Conservation (phyloP, 129 eudicot genomes). For the Escallonia rubra region DNA sequence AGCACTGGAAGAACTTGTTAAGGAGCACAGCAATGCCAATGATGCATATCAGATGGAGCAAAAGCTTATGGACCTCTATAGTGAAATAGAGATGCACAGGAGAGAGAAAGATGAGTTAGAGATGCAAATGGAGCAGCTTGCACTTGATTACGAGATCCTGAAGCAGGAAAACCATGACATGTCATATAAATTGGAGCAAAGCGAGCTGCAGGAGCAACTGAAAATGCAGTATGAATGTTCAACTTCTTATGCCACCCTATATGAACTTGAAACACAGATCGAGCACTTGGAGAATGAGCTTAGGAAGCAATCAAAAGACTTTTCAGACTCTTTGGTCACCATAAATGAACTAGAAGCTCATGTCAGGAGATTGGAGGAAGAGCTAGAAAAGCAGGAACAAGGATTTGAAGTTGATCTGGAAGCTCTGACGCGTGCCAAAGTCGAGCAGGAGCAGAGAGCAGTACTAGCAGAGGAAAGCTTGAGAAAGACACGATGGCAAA, state of each 20-base stretch:
- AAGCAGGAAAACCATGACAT: slow-evolving; percentile 89
- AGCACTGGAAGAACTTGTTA: slow-evolving; percentile 73
- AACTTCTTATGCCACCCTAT: slow-evolving; percentile 36
- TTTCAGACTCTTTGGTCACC: slow-evolving; percentile 28
- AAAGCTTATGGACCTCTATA: slow-evolving; percentile 65
- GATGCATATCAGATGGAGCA: slow-evolving; percentile 64
- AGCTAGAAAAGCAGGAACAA: slow-evolving; percentile 57
- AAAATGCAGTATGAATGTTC: slow-evolving; percentile 90
- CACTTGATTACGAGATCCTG: slow-evolving; percentile 86
- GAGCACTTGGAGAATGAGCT: slow-evolving; percentile 44
- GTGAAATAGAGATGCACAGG: slow-evolving; percentile 70
- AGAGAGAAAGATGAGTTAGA: slow-evolving; percentile 88
- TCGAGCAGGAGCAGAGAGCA: slow-evolving; percentile 84
- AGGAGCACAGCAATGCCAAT: slow-evolving; percentile 59
- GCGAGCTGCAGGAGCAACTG: slow-evolving; percentile 73
- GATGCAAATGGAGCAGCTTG: slow-evolving; percentile 94
- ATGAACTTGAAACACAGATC: slow-evolving; percentile 57
- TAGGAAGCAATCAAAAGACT: slow-evolving; percentile 36
- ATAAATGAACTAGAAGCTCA: slow-evolving; percentile 53
- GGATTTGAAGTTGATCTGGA: slow-evolving; percentile 81
- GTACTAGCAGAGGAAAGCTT: slow-evolving; percentile 69
- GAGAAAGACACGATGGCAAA: slow-evolving; percentile 64
- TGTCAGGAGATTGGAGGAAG: slow-evolving; percentile 66
- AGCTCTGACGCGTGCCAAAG: slow-evolving; percentile 51
- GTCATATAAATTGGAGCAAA: slow-evolving; percentile 63